Evolutionary conservation across 2,329 filamentous ascomycete species (phyloP), one percentile per base, ranked within the genome.

Genomic region (Elsinoe arachidis): DNA sequence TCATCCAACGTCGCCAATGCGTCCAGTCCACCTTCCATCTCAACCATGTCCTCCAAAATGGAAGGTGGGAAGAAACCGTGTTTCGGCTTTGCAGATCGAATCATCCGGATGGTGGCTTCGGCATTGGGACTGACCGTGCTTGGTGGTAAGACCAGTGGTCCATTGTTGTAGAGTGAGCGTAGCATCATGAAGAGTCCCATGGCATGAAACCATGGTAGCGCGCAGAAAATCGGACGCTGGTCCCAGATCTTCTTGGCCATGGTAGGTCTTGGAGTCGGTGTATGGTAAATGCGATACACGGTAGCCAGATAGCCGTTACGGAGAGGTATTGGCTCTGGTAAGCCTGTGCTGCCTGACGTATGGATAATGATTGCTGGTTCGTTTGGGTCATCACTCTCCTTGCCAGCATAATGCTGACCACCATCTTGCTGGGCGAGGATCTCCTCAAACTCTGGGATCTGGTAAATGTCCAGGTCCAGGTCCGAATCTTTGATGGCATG

Each of bases 311-410:
- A 61, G 9, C 61, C 65, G 59, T 76, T 68, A 3, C 69, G 67
- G 61, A 67, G 66, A 1, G 62, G 54, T n/a, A 76, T 70, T 0
- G 72, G 72, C 53, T 76, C 76, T 1, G 73, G 73, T 0, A 73
- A 57, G 2, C 74, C 74, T 2, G 74, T 77, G 1, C 70, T 69
- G 1, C 75, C 75, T 2, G 72, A 76, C 0, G 74, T 75, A 51
- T 76, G 74, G 1, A 75, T 55, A 23, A 72, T 65, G 23, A 70
- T 66, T 4, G 74, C 71, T 0, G 70, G 68, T 1, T 74, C 72
- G 30, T 68, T 60, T 0, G 60, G 61, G 5, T 68, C 70, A 2
- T 67, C 61, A 2, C 68, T 66, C n/a, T 68, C 74, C 1, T 63
- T 67, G 39, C 68, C 70, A 2, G 61, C 63, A 55, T 71, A 74